phyloP scores from a whole-genome alignment of 371 early-diverging fungal genomes.

The Mortierella sp. region DNA sequence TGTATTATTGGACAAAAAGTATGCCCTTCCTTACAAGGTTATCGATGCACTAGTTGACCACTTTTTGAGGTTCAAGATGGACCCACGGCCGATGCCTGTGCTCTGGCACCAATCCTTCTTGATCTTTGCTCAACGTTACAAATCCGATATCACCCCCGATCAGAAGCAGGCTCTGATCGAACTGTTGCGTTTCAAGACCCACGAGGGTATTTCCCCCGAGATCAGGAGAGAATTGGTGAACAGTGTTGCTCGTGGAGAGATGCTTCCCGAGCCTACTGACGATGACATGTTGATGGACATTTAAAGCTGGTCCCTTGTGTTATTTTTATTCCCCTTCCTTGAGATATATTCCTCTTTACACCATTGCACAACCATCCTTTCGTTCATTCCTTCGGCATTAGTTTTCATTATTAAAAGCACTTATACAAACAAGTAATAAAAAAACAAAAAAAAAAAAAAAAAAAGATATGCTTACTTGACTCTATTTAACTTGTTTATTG shows the following conservation, averaged over 20 bases:
- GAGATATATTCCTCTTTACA: neutral
- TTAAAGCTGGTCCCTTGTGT: slow-evolving; percentile 9
- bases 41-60: slow-evolving; percentile 96
- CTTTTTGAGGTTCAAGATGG: slow-evolving; percentile 90
- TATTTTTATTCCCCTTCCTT: neutral
- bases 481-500: neutral
- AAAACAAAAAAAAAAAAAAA: slow-evolving; percentile 8
- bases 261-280: slow-evolving; percentile 58
- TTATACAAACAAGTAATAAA: slow-evolving; percentile 10
- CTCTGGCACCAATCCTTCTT: slow-evolving; percentile 97
- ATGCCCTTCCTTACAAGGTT: slow-evolving; percentile 97
- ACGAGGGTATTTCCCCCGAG: slow-evolving; percentile 91
- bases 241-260: slow-evolving; percentile 74
- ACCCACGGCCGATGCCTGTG: slow-evolving; percentile 90
- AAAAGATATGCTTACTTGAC: neutral
- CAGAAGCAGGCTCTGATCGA: slow-evolving; percentile 93
- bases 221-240: slow-evolving; percentile 88
- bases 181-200: slow-evolving; percentile 82
- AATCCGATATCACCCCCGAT: slow-evolving; percentile 93
- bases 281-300: slow-evolving; percentile 58
- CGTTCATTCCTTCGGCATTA: slow-evolving; percentile 8
- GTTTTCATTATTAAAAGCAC: neutral
- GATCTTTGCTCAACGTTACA: slow-evolving; percentile 97
- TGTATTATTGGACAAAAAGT: slow-evolving; percentile 97
- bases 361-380: slow-evolving; percentile 3